Evolutionary conservation across 2,329 filamentous ascomycete genomes (phyloP).

Genomic region (Arthrinium phaeospermum): DNA sequence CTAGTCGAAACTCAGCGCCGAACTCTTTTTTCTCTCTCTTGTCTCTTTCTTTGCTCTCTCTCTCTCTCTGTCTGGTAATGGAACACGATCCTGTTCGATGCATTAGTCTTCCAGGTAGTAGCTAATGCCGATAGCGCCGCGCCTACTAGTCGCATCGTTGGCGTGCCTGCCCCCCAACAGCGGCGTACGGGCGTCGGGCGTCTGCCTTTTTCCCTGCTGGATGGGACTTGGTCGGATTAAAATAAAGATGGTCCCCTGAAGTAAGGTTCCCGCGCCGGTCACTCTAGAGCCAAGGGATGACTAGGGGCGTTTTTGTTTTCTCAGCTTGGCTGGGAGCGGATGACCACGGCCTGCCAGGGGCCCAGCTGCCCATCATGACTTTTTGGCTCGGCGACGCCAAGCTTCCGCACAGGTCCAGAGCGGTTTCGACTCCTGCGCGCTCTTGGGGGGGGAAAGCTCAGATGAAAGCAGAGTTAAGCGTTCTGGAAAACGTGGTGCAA

Average conservation of each 20-base stretch:
- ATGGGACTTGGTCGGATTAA: conserved; percentile 1
- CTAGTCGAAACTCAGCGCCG: conserved; percentile 18
- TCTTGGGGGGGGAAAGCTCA: not conserved
- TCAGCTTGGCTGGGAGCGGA: conserved; percentile 6
- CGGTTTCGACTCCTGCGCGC: conserved; percentile 3
- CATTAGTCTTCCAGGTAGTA: conserved; percentile 10
- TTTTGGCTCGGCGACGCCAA: not conserved
- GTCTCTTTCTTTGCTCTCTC: no score
- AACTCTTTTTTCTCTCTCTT: conserved; percentile 7
- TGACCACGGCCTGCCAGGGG: not conserved
- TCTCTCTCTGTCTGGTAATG: not conserved
- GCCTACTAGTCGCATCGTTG: conserved; percentile 6
- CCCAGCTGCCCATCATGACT: not conserved
- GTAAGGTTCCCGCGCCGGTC: conserved; percentile 11
- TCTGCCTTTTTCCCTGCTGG: not conserved
- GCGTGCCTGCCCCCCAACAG: not conserved
- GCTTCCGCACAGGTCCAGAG: conserved; percentile 1
- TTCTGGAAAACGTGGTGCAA: conserved; percentile 8
- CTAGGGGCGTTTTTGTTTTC: not conserved
- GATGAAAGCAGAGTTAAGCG: not conserved
- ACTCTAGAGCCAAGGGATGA: conserved; percentile 3
- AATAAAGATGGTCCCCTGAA: conserved; percentile 13
- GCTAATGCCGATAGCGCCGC: conserved; percentile 11
- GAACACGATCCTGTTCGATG: conserved; percentile 1
- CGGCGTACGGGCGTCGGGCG: not conserved